Conservation (phyloP, 768 basidiomycete genomes). For the Tricholoma saponaceum region DNA sequence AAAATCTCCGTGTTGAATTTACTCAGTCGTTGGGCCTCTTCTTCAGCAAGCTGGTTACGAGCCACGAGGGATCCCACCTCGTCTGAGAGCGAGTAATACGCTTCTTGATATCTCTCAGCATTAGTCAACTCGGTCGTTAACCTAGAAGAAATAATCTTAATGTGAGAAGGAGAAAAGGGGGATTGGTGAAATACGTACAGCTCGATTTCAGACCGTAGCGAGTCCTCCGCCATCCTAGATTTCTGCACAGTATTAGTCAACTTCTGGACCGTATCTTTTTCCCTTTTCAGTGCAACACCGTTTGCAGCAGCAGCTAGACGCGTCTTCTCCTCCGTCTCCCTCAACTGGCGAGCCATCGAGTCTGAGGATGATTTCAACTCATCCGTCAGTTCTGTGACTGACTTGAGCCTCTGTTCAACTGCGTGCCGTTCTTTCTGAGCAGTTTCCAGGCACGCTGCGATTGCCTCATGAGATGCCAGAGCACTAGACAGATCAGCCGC, state of each 20-base stretch:
- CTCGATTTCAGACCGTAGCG: constrained; percentile 63
- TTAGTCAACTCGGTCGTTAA: constrained; percentile 51
- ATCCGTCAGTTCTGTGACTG: constrained; percentile 18
- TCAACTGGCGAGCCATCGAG: constrained; percentile 14
- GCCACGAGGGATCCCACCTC: constrained; percentile 62
- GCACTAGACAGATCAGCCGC: constrained; percentile 36
- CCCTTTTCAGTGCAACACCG: constrained; percentile 37
- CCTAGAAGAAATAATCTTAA: constrained; percentile 17
- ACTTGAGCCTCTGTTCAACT: constrained; percentile 14
- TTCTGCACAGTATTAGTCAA: constrained; percentile 49
- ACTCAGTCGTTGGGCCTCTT: constrained; percentile 71
- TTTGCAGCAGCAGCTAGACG: constrained; percentile 22
- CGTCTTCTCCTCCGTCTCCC: constrained; percentile 24
- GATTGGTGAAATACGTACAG: constrained; percentile 40
- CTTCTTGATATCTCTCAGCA: constrained; percentile 63
- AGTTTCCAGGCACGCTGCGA: constrained; percentile 37
- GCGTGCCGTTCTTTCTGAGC: constrained; percentile 30
- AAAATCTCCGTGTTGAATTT: constrained; percentile 84
- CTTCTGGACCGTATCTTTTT: constrained; percentile 42
- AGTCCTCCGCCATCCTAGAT: constrained; percentile 62
- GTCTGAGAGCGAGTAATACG: constrained; percentile 61
- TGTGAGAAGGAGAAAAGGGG: background rate
- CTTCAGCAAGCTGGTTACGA: constrained; percentile 74
- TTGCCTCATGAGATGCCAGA: constrained; percentile 37
- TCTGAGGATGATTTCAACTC: constrained; percentile 16